Conservation (phyloP, 1,284 basidiomycete genomes). For the Chalciporus sp. region DNA sequence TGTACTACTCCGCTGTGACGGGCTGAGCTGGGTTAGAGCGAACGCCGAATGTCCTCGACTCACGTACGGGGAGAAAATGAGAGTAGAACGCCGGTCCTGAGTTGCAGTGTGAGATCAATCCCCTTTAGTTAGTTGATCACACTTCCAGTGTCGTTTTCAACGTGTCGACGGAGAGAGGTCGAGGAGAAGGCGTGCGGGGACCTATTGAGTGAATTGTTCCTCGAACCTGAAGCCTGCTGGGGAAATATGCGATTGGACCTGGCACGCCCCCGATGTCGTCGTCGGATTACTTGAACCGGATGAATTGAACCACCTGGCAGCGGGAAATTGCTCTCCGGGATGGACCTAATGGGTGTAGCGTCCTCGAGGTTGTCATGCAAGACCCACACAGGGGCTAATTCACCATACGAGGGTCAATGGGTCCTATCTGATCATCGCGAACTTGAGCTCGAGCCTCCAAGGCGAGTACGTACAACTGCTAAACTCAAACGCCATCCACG, state of each 20-base stretch:
- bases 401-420: not conserved
- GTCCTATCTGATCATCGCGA: not conserved
- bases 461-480: not conserved
- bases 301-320: not conserved
- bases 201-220: not conserved
- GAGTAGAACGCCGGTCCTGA: no score
- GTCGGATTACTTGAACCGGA: not conserved
- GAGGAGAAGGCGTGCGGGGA: not conserved
- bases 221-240: not conserved
- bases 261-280: not conserved
- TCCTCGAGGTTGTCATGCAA: not conserved
- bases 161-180: not conserved
- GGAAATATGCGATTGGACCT: not conserved
- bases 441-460: not conserved
- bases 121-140: no score
- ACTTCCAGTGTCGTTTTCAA: not conserved
- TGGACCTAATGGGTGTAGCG: not conserved
- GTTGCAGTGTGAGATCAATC: no score
- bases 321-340: no score
- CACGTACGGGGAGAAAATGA: no score
- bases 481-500: not conserved
- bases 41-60: no score
- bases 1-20: no score
- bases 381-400: slow-evolving; percentile 7
- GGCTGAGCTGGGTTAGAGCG: no score